Evolutionary conservation across 2,329 filamentous ascomycete genomes (phyloP).

Genomic region (Colletotrichum sp.): DNA sequence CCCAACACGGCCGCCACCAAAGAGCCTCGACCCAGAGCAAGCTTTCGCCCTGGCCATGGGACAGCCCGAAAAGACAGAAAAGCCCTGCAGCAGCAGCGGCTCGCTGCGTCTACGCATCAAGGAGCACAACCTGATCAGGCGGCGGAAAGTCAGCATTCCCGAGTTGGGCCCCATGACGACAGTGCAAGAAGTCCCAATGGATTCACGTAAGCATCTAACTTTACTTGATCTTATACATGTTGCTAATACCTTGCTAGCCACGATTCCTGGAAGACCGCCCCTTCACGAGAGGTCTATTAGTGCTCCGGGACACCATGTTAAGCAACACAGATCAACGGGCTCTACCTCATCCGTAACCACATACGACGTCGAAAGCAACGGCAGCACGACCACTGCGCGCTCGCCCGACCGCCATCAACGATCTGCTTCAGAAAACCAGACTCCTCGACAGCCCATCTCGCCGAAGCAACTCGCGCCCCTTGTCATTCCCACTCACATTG

Average conservation of each 20-base stretch:
- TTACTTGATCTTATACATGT: background rate
- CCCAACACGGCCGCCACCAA: constrained; percentile 47
- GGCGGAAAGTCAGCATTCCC: constrained; percentile 68
- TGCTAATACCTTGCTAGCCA: constrained; percentile 50
- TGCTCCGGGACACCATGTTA: constrained; percentile 59
- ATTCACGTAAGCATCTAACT: constrained; percentile 64
- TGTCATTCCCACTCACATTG: constrained; percentile 49
- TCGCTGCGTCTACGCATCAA: constrained; percentile 60
- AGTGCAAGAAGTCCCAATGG: constrained; percentile 70
- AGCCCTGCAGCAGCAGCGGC: constrained; percentile 38
- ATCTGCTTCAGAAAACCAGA: constrained; percentile 18
- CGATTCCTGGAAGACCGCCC: constrained; percentile 69
- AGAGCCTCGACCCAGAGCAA: constrained; percentile 56
- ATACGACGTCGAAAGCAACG: background rate
- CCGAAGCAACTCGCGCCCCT: constrained; percentile 62
- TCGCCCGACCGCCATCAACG: constrained; percentile 19
- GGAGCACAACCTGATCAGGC: constrained; percentile 60
- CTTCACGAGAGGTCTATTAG: constrained; percentile 69
- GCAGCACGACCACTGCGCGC: background rate
- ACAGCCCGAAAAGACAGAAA: constrained; percentile 46
- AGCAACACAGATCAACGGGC: constrained; percentile 47
- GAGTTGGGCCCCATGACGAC: constrained; percentile 73
- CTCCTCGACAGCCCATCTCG: constrained; percentile 42
- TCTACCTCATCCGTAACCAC: constrained; percentile 36
- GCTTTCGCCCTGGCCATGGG: constrained; percentile 49